These are phyloP conservation scores for Fusarium pseudonygamai DNA, from an alignment of 2,329 filamentous ascomycete species.

Conservation along the genomic window DNA sequence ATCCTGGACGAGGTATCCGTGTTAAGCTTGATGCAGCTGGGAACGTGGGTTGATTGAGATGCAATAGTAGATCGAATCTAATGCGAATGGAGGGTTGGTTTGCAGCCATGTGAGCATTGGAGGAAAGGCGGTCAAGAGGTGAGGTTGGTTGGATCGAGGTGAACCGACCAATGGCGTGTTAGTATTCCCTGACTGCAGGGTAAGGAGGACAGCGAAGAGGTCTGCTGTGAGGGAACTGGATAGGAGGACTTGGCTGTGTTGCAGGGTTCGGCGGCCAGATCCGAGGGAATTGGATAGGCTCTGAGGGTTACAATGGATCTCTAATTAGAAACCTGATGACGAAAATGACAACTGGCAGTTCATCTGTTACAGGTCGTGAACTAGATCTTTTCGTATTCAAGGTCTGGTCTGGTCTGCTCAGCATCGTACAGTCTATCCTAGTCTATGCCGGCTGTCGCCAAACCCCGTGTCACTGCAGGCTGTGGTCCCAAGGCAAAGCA, in stretches of 20 bases:
- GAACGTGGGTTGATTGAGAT: constrained; percentile 18
- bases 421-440: not conserved
- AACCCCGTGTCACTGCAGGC: constrained; percentile 1
- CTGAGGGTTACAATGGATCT: not conserved
- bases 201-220: constrained; percentile 3
- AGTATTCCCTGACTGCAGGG: constrained; percentile 20
- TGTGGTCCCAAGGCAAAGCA: constrained; percentile 10
- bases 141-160: not conserved
- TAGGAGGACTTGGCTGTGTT: constrained; percentile 7
- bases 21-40: constrained; percentile 22
- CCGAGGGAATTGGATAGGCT: not conserved
- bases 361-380: constrained; percentile 1
- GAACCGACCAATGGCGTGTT: constrained; percentile 11
- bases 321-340: constrained; percentile 10
- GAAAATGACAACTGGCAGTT: constrained; percentile 21
- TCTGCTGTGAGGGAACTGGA: not conserved
- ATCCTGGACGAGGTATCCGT: constrained; percentile 11
- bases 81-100: constrained; percentile 14
- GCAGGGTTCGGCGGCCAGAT: constrained; percentile 15
- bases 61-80: constrained; percentile 31
- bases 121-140: constrained; percentile 40
- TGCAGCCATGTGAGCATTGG: constrained; percentile 26
- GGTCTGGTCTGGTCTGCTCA: not conserved
- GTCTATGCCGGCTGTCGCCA: not conserved
- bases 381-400: not conserved